Evolutionary conservation across 2,329 filamentous ascomycete species (phyloP).

Genomic region (Beauveria rudraprayagi): DNA sequence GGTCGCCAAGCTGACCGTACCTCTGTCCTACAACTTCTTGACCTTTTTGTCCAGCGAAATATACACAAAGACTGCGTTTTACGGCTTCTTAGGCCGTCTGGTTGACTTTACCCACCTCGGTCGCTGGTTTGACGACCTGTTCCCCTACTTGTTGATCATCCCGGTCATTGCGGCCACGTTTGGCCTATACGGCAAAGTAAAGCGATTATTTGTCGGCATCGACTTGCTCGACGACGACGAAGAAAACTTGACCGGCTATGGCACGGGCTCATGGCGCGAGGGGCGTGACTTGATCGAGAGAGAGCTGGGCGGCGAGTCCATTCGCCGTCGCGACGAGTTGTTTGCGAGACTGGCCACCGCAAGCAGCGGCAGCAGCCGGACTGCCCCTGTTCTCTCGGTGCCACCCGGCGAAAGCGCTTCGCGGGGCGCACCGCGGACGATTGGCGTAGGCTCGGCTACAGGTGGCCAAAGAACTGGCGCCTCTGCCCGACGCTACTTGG

Average conservation of each 20-base stretch:
- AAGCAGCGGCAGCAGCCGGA: constrained; percentile 21
- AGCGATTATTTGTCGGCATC: constrained; percentile 68
- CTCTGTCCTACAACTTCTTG: constrained; percentile 91
- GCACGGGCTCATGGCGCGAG: constrained; percentile 82
- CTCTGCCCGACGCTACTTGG: constrained; percentile 23
- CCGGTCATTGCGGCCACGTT: constrained; percentile 82
- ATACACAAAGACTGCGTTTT: constrained; percentile 75
- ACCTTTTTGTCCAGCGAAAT: constrained; percentile 72
- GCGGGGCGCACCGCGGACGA: constrained; percentile 29
- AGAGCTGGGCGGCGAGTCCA: constrained; percentile 61
- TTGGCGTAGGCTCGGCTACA: constrained; percentile 29
- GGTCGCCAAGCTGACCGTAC: constrained; percentile 85
- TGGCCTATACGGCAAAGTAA: constrained; percentile 78
- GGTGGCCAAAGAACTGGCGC: constrained; percentile 24
- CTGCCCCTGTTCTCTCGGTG: constrained; percentile 41
- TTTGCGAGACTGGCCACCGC: constrained; percentile 25
- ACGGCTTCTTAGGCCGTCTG: constrained; percentile 71
- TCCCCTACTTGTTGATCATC: constrained; percentile 79
- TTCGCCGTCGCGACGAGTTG: constrained; percentile 39
- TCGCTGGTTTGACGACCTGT: constrained; percentile 76
- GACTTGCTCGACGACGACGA: constrained; percentile 71
- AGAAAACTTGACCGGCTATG: constrained; percentile 56
- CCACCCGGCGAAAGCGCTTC: constrained; percentile 31
- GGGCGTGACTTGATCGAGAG: constrained; percentile 84
- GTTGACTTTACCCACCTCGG: constrained; percentile 80